Base-by-base conservation (phyloP, 164 flowering plant genomes). In the Aristolochia californica region DNA sequence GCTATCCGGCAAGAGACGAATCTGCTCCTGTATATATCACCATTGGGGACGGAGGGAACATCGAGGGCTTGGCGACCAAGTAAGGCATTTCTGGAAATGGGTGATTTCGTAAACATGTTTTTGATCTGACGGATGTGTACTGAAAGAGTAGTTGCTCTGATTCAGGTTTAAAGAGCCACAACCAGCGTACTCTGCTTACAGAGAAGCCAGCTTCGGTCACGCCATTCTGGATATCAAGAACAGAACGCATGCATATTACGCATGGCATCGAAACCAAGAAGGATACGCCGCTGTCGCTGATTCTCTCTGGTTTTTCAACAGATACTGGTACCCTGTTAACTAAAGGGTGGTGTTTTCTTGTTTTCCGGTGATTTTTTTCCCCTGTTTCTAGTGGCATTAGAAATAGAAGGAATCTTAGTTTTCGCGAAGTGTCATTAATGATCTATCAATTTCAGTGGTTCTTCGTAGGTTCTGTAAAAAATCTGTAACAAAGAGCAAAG, bases 221-320 rank as follows among this genome's bases (percentile, higher is more conserved):
- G 80, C 69, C 5, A 62, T 70, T 34, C 63, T 83, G 12, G 80
- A 79, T 5, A 74, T 83, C 2, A 78, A 78, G 67, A 83, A 83
- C 60, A 44, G 79, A 16, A 80, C 83, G 1, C 85, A 80, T 53
- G 80, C 82, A n/a, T 66, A 72, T 45, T 83, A 60, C 61, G 50
- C 64, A 12, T 83, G 88, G 85, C 83, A 80, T 57, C 78, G 83
- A 5, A 80, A 80, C 57, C 72, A 82, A 18, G 81, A 82, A 8
- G 68, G 66, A 0, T 62, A 62, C 21, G 59, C 74, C 1, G 83
- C 75, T 3, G 62, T 49, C 5, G 79, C 78, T 13, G 84, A 82
- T 70, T 62, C 75, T 1, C 10, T 55, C 13, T 79, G 82, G 83
- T 66, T 79, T 15, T 61, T 53, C 58, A 82, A 82, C 62, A 66